phyloP scores from a whole-genome alignment of 148 eudicot species.

The Arbutus unedo region DNA sequence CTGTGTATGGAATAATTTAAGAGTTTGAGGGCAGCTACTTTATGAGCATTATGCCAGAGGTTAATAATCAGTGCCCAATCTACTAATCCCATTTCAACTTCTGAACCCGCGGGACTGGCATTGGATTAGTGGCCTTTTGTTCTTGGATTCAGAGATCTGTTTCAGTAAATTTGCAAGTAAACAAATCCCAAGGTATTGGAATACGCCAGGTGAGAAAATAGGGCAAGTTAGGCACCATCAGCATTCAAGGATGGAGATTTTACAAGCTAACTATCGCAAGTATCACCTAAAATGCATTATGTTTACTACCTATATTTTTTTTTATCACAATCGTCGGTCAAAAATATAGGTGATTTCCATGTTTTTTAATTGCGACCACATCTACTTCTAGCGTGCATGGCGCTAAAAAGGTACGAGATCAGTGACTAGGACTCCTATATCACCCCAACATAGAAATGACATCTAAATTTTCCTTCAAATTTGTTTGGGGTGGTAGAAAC shows the following conservation, averaged over 20 bases:
- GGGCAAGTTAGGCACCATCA: not conserved
- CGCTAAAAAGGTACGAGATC: not conserved
- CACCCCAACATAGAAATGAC: not conserved
- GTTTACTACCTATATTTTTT: too few relatives aligned
- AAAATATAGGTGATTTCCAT: too few relatives aligned
- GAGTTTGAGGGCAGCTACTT: slow-evolving; percentile 1
- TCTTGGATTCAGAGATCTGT: not conserved
- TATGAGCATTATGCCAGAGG: not conserved
- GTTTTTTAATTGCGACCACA: not conserved
- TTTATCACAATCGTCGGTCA: too few relatives aligned
- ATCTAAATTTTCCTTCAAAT: not conserved
- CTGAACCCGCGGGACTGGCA: not conserved
- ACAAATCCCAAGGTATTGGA: not conserved
- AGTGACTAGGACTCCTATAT: not conserved
- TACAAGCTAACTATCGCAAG: not conserved
- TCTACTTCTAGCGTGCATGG: not conserved
- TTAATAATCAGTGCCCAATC: not conserved
- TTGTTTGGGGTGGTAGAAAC: not conserved
- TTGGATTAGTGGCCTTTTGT: not conserved
- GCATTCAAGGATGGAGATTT: not conserved
- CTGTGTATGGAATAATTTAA: not conserved
- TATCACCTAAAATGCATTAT: not conserved
- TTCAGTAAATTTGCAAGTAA: not conserved
- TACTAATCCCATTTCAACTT: not conserved
- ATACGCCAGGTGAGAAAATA: not conserved